Conservation (phyloP, 106 monocot genomes). For the Amphibolis antarctica region DNA sequence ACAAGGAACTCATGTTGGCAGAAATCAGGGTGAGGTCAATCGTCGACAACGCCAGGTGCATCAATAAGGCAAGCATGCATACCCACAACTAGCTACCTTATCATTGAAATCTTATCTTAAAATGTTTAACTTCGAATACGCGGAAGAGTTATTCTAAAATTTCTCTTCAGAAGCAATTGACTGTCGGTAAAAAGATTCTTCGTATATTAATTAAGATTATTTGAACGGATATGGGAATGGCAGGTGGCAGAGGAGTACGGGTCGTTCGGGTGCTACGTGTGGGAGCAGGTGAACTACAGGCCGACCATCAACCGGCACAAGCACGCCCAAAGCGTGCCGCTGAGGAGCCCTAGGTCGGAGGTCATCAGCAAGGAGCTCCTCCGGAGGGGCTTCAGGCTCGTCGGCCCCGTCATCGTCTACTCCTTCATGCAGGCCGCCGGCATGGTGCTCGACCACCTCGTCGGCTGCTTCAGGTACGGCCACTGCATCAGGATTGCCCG, state of each 20-base stretch:
- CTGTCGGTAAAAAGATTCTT: no score
- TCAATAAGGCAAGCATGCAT: constrained; percentile 56
- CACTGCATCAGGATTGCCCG: constrained; percentile 54
- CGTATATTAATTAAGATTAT: background rate
- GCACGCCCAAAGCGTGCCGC: constrained; percentile 37
- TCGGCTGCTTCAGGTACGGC: constrained; percentile 47
- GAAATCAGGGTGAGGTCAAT: constrained; percentile 59
- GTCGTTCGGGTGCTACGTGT: constrained; percentile 74
- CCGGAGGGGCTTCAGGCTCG: constrained; percentile 63
- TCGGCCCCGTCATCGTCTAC: constrained; percentile 67
- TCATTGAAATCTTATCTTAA: background rate
- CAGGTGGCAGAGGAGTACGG: constrained; percentile 79
- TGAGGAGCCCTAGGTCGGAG: constrained; percentile 68
- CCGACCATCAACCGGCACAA: constrained; percentile 46
- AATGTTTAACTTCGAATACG: background rate
- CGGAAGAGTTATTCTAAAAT: background rate
- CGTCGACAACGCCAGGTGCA: constrained; percentile 72
- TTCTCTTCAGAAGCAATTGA: no score
- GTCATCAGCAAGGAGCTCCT: constrained; percentile 79
- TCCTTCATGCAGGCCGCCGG: constrained; percentile 93
- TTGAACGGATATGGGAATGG: background rate
- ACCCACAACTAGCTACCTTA: no score
- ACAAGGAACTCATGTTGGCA: constrained; percentile 44
- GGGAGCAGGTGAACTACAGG: constrained; percentile 72
- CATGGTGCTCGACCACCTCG: constrained; percentile 67